Base-by-base conservation (phyloP, 352 stramenopile genomes). In the Achlya hypogyna region DNA sequence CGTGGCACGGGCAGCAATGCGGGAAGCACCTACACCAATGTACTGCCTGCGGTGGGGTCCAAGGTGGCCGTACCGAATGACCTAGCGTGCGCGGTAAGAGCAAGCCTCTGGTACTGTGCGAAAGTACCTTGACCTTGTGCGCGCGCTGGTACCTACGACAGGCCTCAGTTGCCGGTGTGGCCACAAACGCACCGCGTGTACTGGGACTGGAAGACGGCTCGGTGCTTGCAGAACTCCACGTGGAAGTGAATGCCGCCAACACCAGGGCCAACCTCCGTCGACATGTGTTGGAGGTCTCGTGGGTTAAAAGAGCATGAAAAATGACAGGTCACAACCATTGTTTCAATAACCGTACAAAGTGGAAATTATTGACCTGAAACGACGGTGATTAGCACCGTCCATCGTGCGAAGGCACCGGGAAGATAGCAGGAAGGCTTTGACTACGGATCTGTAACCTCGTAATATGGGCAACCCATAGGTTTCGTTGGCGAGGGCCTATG, bases 71-170 rank as follows among this genome's bases (percentile, higher is more conserved):
- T 45, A 45, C 38, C 38, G 38, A 3, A 45, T 45, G 38, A 45
- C 38, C 38, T 45, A 45, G 1, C 27, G 32, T 58, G 23, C n/a
- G n/a, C n/a, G n/a, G n/a, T n/a, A n/a, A n/a, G n/a, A n/a, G n/a
- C n/a, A n/a, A n/a, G n/a, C n/a, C n/a, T n/a, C n/a, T n/a, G n/a
- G n/a, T n/a, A n/a, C n/a, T n/a, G 58, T 28, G 16, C 16, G 23
- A 8, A 47, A 42, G 79, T 75, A 73, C 80, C 80, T 70, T 63
- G 42, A 62, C 51, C 43, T 70, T 65, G 42, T 6, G 45, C 40
- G 49, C 49, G 28, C 42, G 43, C 29, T 67, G 60, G 23, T 49
- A 67, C 29, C 60, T 67, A 58, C 16, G 8, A 32, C 5, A 10
- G 38, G 38, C 38, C 5, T n/a, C 16, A 28, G 42, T 53, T 10